Evolutionary conservation across 768 basidiomycete species (phyloP).

Genomic region (Flagelloscypha sp.): DNA sequence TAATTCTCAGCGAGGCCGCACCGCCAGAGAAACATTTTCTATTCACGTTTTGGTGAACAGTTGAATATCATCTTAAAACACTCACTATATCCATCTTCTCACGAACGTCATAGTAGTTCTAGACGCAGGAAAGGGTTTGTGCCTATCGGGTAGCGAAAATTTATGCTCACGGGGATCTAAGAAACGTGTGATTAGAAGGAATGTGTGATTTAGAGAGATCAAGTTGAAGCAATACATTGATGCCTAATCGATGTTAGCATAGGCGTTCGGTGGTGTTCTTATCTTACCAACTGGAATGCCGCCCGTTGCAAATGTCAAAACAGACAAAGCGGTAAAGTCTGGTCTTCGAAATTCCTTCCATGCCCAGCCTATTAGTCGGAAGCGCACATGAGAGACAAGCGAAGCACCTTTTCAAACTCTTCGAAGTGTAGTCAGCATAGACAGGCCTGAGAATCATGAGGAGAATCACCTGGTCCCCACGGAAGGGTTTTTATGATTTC

Average conservation of each 20-base stretch:
- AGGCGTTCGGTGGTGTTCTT: no score
- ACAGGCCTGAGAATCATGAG: conserved; percentile 24
- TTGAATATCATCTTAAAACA: no score
- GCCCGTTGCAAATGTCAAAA: conserved; percentile 76
- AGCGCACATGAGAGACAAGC: no score
- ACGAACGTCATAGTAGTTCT: conserved; percentile 81
- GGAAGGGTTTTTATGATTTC: conserved; percentile 63
- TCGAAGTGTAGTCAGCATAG: conserved; percentile 72
- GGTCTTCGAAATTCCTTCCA: conserved; percentile 76
- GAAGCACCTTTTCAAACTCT: no score
- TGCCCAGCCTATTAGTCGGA: no score
- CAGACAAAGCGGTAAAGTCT: conserved; percentile 81
- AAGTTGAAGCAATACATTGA: no score
- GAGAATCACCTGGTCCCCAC: conserved; percentile 31
- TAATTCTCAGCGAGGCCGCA: conserved; percentile 26
- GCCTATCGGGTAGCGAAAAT: no score
- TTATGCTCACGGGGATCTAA: no score
- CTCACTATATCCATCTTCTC: no score
- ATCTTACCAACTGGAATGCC: no score
- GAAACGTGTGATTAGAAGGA: neutral
- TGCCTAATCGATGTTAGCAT: no score
- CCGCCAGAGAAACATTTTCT: conserved; percentile 82
- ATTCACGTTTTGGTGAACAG: no score
- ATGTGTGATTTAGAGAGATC: neutral
- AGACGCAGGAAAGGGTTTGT: conserved; percentile 2